Evolutionary conservation across 208 protist species (phyloP).

Genomic region (Wallacemonas sp.): DNA sequence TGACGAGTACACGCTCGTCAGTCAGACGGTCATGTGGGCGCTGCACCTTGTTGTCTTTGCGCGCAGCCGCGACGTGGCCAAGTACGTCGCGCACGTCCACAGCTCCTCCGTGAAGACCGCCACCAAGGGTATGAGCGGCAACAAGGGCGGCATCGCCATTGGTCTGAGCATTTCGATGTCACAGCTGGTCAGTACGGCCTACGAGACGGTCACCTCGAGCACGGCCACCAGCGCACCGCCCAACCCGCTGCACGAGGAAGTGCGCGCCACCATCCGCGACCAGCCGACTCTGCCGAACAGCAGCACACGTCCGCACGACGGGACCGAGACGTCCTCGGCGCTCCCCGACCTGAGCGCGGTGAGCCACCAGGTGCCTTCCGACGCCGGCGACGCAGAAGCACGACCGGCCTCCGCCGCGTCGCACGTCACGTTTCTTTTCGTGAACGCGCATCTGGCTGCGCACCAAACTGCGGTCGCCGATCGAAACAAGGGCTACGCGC

Average conservation of each 20-base stretch:
- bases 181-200: constrained; percentile 16
- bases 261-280: background rate
- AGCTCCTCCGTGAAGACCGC: constrained; percentile 54
- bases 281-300: too few species aligned
- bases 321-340: background rate
- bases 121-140: constrained; percentile 75
- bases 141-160: constrained; percentile 93
- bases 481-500: constrained; percentile 84
- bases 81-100: constrained; percentile 56
- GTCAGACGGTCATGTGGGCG: constrained; percentile 66
- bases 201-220: background rate
- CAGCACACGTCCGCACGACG: too few species aligned
- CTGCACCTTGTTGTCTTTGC: constrained; percentile 86
- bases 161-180: constrained; percentile 63
- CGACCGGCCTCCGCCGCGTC: constrained; percentile 15
- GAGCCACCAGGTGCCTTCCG: too few species aligned
- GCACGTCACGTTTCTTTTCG: constrained; percentile 80
- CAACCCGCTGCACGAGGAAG: background rate
- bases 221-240: background rate
- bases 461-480: constrained; percentile 75
- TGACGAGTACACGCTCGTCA: constrained; percentile 59
- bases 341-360: background rate
- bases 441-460: constrained; percentile 91
- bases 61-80: constrained; percentile 57
- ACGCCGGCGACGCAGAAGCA: too few species aligned